phyloP scores from a whole-genome alignment of 345 rosid species.

The Syzygium jambos region DNA sequence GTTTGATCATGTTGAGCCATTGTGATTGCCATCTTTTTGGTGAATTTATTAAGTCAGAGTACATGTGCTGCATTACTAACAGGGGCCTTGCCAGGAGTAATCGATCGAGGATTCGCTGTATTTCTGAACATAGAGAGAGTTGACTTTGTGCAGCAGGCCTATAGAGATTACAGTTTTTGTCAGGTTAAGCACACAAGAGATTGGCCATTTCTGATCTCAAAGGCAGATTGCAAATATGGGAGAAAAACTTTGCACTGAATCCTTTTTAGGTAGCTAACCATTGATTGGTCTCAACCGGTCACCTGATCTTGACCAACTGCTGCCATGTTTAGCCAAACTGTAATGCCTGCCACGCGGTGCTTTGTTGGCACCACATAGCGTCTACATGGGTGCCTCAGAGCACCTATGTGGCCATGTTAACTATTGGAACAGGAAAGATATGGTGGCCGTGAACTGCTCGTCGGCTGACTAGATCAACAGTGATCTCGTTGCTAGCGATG shows the following conservation, averaged over 20 bases:
- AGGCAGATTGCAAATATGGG: not conserved
- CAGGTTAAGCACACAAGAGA: not conserved
- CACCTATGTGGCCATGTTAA: not conserved
- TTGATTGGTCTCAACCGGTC: not conserved
- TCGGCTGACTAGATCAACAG: not conserved
- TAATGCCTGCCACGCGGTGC: not conserved
- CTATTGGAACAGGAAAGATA: not conserved
- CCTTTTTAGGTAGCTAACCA: not conserved
- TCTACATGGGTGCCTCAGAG: not conserved
- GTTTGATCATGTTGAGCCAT: too few species aligned
- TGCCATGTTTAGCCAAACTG: not conserved
- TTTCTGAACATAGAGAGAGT: not conserved
- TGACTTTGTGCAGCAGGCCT: not conserved
- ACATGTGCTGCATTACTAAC: not conserved
- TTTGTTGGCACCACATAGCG: not conserved
- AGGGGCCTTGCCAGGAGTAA: not conserved
- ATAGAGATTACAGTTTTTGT: not conserved
- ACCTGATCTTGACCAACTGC: not conserved
- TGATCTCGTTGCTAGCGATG: not conserved
- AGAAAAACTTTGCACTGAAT: not conserved
- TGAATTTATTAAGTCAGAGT: too few species aligned
- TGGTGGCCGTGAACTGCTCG: not conserved
- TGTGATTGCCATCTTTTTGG: too few species aligned
- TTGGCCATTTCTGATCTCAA: not conserved
- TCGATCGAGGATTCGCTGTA: not conserved